phyloP scores from a whole-genome alignment of 2,329 filamentous ascomycete genomes.

The Cladophialophora carrionii region DNA sequence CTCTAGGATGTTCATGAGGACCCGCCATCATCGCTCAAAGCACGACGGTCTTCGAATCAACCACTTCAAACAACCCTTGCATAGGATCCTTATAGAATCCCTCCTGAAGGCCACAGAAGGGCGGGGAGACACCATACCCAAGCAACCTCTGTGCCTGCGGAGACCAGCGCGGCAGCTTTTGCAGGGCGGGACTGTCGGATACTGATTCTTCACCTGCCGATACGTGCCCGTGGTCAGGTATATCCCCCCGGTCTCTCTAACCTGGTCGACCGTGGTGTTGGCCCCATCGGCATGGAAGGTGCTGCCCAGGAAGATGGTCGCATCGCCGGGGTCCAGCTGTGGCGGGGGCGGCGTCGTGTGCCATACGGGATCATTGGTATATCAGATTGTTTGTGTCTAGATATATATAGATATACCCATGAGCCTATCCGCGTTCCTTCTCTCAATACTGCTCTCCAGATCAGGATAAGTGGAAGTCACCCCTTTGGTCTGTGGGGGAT shows the following conservation, averaged over 20 bases:
- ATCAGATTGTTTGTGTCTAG: no score
- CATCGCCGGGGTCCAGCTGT: constrained; percentile 44
- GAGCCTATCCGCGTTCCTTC: no score
- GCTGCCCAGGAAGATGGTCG: constrained; percentile 44
- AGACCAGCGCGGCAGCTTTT: constrained; percentile 31
- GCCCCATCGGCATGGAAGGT: constrained; percentile 44
- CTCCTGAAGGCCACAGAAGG: constrained; percentile 44
- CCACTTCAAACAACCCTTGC: constrained; percentile 45
- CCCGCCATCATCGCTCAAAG: background rate
- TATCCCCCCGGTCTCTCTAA: constrained; percentile 27
- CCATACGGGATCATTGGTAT: constrained; percentile 22
- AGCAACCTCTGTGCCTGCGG: constrained; percentile 35
- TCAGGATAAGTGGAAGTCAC: background rate
- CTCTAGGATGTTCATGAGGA: no score
- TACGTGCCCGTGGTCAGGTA: constrained; percentile 28
- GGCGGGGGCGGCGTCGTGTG: constrained; percentile 36
- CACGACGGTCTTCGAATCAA: constrained; percentile 13
- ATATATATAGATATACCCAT: no score
- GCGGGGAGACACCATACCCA: constrained; percentile 41
- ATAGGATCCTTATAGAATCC: constrained; percentile 47
- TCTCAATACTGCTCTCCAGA: no score
- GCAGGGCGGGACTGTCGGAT: constrained; percentile 37
- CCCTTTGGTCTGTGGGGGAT: background rate
- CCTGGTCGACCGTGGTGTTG: constrained; percentile 39
- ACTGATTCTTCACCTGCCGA: constrained; percentile 40